phyloP scores from a whole-genome alignment of 1,139 yeast genomes.

The Kodamaea ohmeri region DNA sequence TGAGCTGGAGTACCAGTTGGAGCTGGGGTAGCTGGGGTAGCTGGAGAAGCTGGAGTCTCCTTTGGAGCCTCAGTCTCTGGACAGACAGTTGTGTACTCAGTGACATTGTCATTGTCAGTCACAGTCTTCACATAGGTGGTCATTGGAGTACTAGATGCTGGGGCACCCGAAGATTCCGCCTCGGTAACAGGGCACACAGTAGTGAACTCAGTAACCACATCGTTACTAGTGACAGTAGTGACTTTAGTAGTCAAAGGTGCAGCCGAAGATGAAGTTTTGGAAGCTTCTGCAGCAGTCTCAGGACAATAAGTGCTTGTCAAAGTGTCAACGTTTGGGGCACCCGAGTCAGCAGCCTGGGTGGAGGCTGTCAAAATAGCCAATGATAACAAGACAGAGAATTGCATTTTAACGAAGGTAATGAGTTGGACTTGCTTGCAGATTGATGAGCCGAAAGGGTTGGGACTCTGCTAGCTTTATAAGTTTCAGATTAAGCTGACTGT shows the following conservation, averaged over 20 bases:
- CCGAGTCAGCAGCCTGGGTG: constrained; percentile 11
- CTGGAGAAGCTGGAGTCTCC: constrained; percentile 8
- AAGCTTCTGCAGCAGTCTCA: constrained; percentile 13
- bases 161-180: constrained; percentile 7
- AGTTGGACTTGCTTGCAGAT: constrained; percentile 16
- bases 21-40: constrained; percentile 11
- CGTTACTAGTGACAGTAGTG: constrained; percentile 17
- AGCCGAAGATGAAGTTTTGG: constrained; percentile 12
- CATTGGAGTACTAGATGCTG: constrained; percentile 11
- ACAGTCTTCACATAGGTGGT: constrained; percentile 15
- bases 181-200: constrained; percentile 22
- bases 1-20: constrained; percentile 14
- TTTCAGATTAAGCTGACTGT: background rate
- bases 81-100: constrained; percentile 23
- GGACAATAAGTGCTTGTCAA: constrained; percentile 16
- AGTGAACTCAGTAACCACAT: constrained; percentile 19
- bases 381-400: constrained; percentile 13
- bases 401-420: constrained; percentile 18
- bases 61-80: constrained; percentile 15
- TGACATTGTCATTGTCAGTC: constrained; percentile 17
- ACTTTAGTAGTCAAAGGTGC: constrained; percentile 12
- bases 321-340: constrained; percentile 8
- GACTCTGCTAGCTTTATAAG: constrained; percentile 4
- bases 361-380: constrained; percentile 15
- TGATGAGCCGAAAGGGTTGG: background rate